Base-by-base conservation (phyloP, 805 yeast species). In the Nakazawaea laoshanensis region DNA sequence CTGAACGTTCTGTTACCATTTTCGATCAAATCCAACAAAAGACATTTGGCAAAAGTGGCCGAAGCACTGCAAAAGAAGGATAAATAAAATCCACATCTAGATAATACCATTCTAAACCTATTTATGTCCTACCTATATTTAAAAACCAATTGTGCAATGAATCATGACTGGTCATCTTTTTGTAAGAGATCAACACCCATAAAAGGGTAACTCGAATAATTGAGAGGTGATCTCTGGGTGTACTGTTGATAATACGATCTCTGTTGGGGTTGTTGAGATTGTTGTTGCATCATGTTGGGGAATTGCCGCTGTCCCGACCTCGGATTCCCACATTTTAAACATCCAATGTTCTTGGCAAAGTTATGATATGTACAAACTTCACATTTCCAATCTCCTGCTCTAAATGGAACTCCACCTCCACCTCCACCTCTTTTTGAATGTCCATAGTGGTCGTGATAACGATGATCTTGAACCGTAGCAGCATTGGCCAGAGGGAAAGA, bases 341-440 rank as follows among this genome's bases (percentile, higher is more conserved):
- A 87, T 37, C 78, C 75, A 37, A 84, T 64, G 53, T 87, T 87
- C 49, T 87, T 87, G 3, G 96, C 96, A 64, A 87, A 87, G 54
- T 87, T 87, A 55, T 87, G 96, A 54, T 88, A 88, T 21, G 76
- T 67, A 53, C 96, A 88, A 17, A 71, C 63, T 35, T 80, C 88
- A 61, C 96, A 88, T 55, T 86, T 87, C 96, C 96, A 88, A 57
- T 87, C 96, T 33, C 96, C 96, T 3, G 96, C 96, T 46, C 96
- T 70, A 57, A 88, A 88, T 19, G 96, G 95, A n/a, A 88, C 94
- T n/a, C n/a, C n/a, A n/a, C n/a, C n/a, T n/a, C n/a, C n/a, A n/a
- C n/a, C n/a, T n/a, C n/a, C n/a, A n/a, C n/a, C 10, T 14, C n/a
- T 16, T 27, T 28, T 17, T 16, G 11, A 9, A 11, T 27, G 30